phyloP scores from a whole-genome alignment of 176 grass and related monocot genomes.

The Calamus simplicifolius region DNA sequence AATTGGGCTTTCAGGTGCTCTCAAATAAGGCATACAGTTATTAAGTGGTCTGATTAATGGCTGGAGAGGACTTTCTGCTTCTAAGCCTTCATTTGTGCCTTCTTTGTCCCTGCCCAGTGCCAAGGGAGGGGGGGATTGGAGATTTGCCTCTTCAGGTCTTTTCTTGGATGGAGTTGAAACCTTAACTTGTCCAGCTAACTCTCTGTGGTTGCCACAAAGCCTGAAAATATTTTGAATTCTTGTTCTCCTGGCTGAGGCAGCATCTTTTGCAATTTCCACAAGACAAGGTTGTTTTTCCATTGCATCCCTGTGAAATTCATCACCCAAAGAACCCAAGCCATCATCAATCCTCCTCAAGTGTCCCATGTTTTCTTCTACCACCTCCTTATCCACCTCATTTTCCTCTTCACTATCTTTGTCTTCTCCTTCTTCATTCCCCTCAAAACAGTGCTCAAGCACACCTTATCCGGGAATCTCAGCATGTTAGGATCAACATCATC shows the following conservation, averaged over 20 bases:
- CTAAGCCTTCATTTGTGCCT: not conserved
- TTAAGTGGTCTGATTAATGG: conserved; percentile 3
- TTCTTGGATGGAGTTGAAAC: conserved; percentile 17
- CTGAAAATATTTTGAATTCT: conserved; percentile 83
- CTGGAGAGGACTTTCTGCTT: not conserved
- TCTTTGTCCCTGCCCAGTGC: not conserved
- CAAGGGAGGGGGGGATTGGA: conserved; percentile 14
- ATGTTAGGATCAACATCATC: conserved; percentile 33
- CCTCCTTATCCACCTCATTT: conserved; percentile 66
- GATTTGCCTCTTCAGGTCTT: conserved; percentile 47
- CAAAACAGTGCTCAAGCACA: conserved; percentile 57
- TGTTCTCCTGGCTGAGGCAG: conserved; percentile 32
- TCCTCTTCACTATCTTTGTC: conserved; percentile 24
- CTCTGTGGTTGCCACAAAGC: conserved; percentile 77
- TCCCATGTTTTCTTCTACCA: conserved; percentile 48
- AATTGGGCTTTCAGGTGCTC: conserved; percentile 31
- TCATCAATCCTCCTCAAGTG: not conserved
- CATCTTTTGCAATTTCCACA: conserved; percentile 28
- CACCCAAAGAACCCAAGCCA: not conserved
- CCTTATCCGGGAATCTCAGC: conserved; percentile 50
- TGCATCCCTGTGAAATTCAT: not conserved
- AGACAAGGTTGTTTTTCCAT: not conserved
- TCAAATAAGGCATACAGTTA: conserved; percentile 34
- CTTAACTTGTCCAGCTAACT: conserved; percentile 31
- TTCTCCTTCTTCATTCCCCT: conserved; percentile 48